phyloP scores from a whole-genome alignment of 1,139 yeast species.

The Yamadazyma kanchanaburiensis region DNA sequence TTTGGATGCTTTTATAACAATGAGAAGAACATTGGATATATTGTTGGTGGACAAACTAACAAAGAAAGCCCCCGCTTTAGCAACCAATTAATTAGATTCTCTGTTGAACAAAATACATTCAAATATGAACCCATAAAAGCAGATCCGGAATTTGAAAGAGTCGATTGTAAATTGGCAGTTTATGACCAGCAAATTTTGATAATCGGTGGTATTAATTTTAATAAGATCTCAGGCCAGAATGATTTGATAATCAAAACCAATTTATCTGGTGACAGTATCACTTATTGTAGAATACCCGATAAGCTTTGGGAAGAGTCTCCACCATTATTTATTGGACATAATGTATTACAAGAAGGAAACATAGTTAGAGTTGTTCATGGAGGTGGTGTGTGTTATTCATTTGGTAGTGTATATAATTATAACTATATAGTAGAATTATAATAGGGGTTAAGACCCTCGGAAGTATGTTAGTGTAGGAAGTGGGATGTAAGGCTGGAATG shows the following conservation, averaged over 20 bases:
- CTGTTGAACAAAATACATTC: constrained; percentile 5
- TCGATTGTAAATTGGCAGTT: constrained; percentile 40
- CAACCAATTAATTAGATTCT: constrained; percentile 12
- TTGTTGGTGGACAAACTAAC: constrained; percentile 55
- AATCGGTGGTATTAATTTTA: constrained; percentile 60
- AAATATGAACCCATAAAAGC: constrained; percentile 4
- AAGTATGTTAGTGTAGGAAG: too few relatives aligned
- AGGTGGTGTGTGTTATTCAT: constrained; percentile 82
- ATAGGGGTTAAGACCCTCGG: too few relatives aligned
- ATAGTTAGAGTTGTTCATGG: constrained; percentile 52
- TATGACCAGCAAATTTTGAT: constrained; percentile 32
- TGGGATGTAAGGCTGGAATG: too few relatives aligned
- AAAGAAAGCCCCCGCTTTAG: constrained; percentile 30
- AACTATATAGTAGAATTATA: constrained; percentile 11
- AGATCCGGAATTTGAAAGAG: constrained; percentile 26
- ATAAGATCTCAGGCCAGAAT: constrained; percentile 29
- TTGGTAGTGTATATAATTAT: constrained; percentile 66
- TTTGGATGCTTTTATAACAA: constrained; percentile 19
- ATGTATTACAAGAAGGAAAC: constrained; percentile 23
- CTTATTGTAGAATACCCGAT: constrained; percentile 22
- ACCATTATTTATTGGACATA: constrained; percentile 64
- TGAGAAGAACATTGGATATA: constrained; percentile 29
- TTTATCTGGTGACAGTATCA: constrained; percentile 26
- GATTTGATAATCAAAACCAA: constrained; percentile 18
- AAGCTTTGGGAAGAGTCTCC: constrained; percentile 32